Evolutionary conservation across 1,284 basidiomycete species (phyloP).

Genomic region (Laetiporus sulphureus): DNA sequence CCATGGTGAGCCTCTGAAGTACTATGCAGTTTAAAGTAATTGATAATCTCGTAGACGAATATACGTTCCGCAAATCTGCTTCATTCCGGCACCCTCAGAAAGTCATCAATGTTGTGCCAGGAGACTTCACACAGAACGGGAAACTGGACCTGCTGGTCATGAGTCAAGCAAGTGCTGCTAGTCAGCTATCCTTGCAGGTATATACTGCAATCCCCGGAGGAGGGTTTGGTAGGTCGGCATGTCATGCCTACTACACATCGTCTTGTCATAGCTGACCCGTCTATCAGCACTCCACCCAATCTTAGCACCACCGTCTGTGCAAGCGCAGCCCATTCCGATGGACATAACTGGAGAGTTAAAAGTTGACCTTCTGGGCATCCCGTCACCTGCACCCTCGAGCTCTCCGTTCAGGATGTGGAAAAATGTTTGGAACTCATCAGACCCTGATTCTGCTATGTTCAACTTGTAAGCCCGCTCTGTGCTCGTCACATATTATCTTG

Average conservation of each 20-base stretch:
- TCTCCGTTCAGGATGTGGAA: slow-evolving; percentile 61
- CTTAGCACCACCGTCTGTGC: slow-evolving; percentile 54
- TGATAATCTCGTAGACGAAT: slow-evolving; percentile 39
- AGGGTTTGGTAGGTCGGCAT: slow-evolving; percentile 54
- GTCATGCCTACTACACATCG: neutral
- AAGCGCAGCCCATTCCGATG: slow-evolving; percentile 79
- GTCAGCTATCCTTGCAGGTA: slow-evolving; percentile 57
- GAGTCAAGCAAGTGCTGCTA: slow-evolving; percentile 46
- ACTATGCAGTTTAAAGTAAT: neutral
- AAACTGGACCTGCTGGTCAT: slow-evolving; percentile 88
- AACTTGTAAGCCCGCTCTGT: slow-evolving; percentile 37
- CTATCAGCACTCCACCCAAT: slow-evolving; percentile 36
- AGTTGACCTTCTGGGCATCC: slow-evolving; percentile 79
- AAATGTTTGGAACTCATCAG: slow-evolving; percentile 67
- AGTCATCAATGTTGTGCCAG: slow-evolving; percentile 80
- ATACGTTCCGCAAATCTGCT: slow-evolving; percentile 49
- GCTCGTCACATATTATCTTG: neutral
- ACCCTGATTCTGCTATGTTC: slow-evolving; percentile 46
- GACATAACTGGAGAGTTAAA: slow-evolving; percentile 87
- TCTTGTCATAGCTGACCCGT: neutral
- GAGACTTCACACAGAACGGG: slow-evolving; percentile 91
- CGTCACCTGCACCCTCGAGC: slow-evolving; percentile 31
- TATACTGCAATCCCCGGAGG: slow-evolving; percentile 60
- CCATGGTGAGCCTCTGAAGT: slow-evolving; percentile 50
- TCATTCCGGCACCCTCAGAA: slow-evolving; percentile 48